Evolutionary conservation across 495 filamentous ascomycete genomes (phyloP), one percentile per base, ranked within the genome.

Genomic region (Aspergillus sparsus): DNA sequence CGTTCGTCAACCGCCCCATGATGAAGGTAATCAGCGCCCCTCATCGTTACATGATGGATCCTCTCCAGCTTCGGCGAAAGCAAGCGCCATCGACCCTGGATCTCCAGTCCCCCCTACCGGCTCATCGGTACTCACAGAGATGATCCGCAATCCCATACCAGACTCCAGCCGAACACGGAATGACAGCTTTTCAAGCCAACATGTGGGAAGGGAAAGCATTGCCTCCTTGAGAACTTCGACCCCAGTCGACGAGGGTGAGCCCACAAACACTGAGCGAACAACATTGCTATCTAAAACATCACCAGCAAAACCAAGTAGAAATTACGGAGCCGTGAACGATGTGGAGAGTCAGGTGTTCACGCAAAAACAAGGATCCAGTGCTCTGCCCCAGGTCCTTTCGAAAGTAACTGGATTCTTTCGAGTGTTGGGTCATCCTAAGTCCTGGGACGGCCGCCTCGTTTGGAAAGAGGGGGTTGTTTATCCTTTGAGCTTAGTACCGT

Each of bases 401-500:
- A 74, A 60, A 34, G 54, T 66, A 18, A 66, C 66, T 8, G 65
- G 62, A 36, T 66, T 58, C 46, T 63, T 70, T 32, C 67, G 69
- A 10, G 53, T 62, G 12, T 44, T 81, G 3, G 32, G 63, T 0
- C 83, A 85, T 61, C 88, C 90, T 3, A 92, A 90, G 66, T 74
- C 76, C 42, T 97, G 92, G 91, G 77, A 92, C 69, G 77, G 74
- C 49, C 82, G 76, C 47, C 74, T 80, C 0, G 75, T 94, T 6
- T 91, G 85, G 85, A 64, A 81, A 55, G 79, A 82, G 27, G 83
- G 79, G 4, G 71, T 94, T 9, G 73, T 89, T 15, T 80, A 88
- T 57, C 89, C 92, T 7, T 68, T 85, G 27, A 81, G 82, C 41
- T 86, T 86, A 50, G 66, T 97, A 11, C 94, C 95, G 2, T 88